phyloP scores from a whole-genome alignment of 2,329 filamentous ascomycete species.

The Xylariales sp. region DNA sequence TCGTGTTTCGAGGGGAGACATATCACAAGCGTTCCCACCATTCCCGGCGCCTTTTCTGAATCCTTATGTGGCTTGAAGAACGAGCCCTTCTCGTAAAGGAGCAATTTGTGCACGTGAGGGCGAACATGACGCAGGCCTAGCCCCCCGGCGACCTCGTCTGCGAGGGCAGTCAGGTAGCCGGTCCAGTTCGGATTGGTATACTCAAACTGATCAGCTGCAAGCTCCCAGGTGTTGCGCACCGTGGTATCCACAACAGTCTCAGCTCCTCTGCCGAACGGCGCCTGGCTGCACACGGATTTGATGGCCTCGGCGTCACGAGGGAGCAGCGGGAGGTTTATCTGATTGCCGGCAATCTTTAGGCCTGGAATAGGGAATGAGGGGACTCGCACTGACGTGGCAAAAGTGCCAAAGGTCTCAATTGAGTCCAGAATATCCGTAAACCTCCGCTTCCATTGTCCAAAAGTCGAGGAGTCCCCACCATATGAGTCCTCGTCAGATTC shows the following conservation, averaged over 20 bases:
- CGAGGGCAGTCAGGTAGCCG: slow-evolving; percentile 16
- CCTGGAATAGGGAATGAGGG: slow-evolving; percentile 13
- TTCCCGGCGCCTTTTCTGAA: slow-evolving; percentile 37
- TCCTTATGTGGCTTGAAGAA: slow-evolving; percentile 42
- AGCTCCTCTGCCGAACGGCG: slow-evolving; percentile 31
- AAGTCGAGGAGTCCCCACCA: neutral
- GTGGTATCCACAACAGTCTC: slow-evolving; percentile 31
- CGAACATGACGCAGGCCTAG: slow-evolving; percentile 21
- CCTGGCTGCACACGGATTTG: slow-evolving; percentile 17
- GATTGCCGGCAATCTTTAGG: slow-evolving; percentile 13
- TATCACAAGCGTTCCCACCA: slow-evolving; percentile 42
- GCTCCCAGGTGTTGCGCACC: slow-evolving; percentile 34
- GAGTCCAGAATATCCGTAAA: neutral
- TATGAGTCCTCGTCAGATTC: slow-evolving; percentile 1
- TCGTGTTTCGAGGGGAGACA: slow-evolving; percentile 39
- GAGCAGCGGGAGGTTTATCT: slow-evolving; percentile 21
- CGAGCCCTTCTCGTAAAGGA: slow-evolving; percentile 41
- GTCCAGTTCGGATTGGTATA: slow-evolving; percentile 32
- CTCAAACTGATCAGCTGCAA: slow-evolving; percentile 28
- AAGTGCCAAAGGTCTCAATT: neutral
- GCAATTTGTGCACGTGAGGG: slow-evolving; percentile 34
- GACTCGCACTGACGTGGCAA: neutral
- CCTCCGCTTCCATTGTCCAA: neutral
- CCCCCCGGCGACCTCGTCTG: slow-evolving; percentile 16
- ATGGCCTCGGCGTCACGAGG: slow-evolving; percentile 19